phyloP scores from a whole-genome alignment of 306 rosid genomes.

The Coriaria nepalensis region DNA sequence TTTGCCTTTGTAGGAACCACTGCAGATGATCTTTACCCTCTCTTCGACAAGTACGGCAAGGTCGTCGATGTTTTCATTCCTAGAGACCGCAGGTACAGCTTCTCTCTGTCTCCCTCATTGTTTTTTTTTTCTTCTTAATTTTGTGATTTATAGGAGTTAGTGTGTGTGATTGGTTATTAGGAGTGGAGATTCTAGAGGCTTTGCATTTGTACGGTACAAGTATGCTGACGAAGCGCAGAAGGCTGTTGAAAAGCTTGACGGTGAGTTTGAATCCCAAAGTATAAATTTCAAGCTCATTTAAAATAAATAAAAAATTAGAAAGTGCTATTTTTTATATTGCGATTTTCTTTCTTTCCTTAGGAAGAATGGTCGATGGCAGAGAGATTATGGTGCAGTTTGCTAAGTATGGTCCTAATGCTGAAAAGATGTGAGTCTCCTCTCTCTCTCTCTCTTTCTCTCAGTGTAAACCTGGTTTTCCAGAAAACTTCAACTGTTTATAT shows the following conservation, averaged over 20 bases:
- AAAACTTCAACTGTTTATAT: too few relatives aligned
- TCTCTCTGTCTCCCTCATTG: not conserved
- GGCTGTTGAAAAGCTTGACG: constrained; percentile 60
- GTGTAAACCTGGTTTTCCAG: too few relatives aligned
- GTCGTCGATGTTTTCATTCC: constrained; percentile 72
- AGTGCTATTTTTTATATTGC: not conserved
- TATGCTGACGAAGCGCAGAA: constrained; percentile 64
- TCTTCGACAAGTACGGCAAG: constrained; percentile 64
- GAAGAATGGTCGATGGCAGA: constrained; percentile 60
- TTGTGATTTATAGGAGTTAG: not conserved
- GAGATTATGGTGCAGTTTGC: constrained; percentile 81
- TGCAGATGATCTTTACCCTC: constrained; percentile 65
- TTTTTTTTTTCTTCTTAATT: not conserved
- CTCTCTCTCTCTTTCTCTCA: too few relatives aligned
- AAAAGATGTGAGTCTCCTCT: constrained; percentile 34
- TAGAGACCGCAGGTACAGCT: constrained; percentile 44
- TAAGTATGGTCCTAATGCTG: constrained; percentile 78
- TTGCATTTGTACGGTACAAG: constrained; percentile 65
- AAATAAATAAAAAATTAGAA: not conserved
- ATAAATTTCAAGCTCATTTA: constrained; percentile 5
- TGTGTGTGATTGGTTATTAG: constrained; percentile 11
- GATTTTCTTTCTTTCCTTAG: constrained; percentile 12
- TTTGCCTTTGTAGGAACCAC: constrained; percentile 33
- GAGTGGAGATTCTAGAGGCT: constrained; percentile 60
- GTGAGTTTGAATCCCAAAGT: constrained; percentile 14